A percentile compares a stretch with the other conserved stretches of the same genome.
phyloP scores from a whole-genome alignment of 345 rosid species.

The Syzygium aromaticum region DNA sequence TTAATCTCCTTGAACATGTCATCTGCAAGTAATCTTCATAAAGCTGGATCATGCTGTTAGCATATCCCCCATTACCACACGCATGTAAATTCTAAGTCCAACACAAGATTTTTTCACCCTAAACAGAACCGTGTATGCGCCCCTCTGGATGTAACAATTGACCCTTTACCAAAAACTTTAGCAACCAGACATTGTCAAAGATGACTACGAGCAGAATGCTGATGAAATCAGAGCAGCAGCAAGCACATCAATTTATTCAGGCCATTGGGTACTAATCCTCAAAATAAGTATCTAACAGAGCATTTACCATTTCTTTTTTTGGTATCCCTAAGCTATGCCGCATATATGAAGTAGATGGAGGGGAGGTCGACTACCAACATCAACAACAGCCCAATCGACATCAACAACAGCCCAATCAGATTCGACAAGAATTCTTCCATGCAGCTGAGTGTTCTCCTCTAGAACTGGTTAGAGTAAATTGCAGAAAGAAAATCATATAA shows the following conservation, averaged over 20 bases:
- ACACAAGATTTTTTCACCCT: neutral
- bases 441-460: neutral
- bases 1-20: neutral
- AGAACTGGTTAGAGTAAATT: neutral
- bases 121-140: neutral
- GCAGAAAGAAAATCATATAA: neutral
- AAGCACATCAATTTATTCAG: neutral
- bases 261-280: neutral
- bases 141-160: neutral
- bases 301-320: neutral
- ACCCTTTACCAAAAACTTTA: neutral
- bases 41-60: neutral
- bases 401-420: neutral
- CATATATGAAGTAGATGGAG: neutral
- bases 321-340: neutral
- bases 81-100: neutral
- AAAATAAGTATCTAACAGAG: neutral
- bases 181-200: neutral
- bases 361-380: neutral
- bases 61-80: neutral
- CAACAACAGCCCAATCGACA: neutral
- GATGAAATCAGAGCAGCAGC: neutral
- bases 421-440: neutral
- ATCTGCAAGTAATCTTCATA: neutral
- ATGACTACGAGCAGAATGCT: neutral